phyloP scores from a whole-genome alignment of 1,139 yeast genomes.

The Geotrichum histeridarum region DNA sequence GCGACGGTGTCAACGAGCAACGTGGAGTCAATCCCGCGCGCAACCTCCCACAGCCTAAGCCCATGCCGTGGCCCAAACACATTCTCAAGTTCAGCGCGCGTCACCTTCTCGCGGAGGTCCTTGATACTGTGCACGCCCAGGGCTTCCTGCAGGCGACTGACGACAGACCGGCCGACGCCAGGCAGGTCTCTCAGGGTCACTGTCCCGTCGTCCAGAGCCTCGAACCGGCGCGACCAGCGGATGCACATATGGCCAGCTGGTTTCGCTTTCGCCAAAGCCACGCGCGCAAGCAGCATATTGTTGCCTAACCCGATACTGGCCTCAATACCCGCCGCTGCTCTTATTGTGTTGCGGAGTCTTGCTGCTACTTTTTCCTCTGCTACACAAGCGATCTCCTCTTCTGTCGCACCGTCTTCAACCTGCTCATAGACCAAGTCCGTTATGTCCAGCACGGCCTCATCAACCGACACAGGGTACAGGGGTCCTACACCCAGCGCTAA shows the following conservation, averaged over 20 bases:
- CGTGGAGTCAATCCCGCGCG: conserved; percentile 65
- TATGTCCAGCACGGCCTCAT: conserved; percentile 78
- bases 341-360: conserved; percentile 6
- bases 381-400: neutral
- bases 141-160: conserved; percentile 40
- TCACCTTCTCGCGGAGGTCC: conserved; percentile 37
- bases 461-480: conserved; percentile 81
- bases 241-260: conserved; percentile 61
- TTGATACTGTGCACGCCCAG: conserved; percentile 31
- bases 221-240: conserved; percentile 30
- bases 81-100: conserved; percentile 36
- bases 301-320: conserved; percentile 70
- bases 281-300: conserved; percentile 71
- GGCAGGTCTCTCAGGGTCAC: conserved; percentile 63
- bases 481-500: conserved; percentile 46
- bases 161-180: conserved; percentile 68
- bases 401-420: neutral
- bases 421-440: conserved; percentile 29
- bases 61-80: conserved; percentile 69
- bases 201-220: conserved; percentile 10
- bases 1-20: conserved; percentile 39
- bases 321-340: conserved; percentile 5
- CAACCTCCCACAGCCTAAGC: conserved; percentile 50
- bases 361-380: conserved; percentile 13
- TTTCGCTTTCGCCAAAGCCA: conserved; percentile 71